phyloP scores from a whole-genome alignment of 495 filamentous ascomycete species.

The Cercophora sp. region DNA sequence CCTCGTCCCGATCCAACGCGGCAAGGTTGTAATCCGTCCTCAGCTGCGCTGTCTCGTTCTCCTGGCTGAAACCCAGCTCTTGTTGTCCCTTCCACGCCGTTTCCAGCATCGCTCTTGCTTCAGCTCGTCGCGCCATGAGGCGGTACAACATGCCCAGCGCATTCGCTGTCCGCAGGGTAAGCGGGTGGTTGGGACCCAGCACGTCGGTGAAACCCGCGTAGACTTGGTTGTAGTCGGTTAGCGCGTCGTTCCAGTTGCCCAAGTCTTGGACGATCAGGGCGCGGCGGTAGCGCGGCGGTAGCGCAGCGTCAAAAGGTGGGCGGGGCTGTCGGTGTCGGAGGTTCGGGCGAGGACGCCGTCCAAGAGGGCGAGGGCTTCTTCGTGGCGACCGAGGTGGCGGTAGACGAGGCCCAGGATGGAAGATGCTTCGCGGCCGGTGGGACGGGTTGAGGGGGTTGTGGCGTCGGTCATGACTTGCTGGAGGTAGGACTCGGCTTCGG shows the following conservation, averaged over 20 bases:
- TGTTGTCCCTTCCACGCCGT: background rate
- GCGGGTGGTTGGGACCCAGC: background rate
- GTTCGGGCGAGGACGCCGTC: background rate
- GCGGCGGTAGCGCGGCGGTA: constrained; percentile 8
- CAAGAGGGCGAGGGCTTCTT: background rate
- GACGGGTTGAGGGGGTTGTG: background rate
- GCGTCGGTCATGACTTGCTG: background rate
- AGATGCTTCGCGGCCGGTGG: background rate
- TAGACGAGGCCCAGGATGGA: constrained; percentile 8
- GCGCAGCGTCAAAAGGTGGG: constrained; percentile 2
- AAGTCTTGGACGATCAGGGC: constrained; percentile 1
- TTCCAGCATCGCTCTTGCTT: constrained; percentile 1
- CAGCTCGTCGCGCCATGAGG: background rate
- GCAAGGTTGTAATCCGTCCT: constrained; percentile 6
- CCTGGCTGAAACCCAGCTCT: constrained; percentile 2
- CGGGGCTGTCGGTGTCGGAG: background rate
- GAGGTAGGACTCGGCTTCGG: background rate
- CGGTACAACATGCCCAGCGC: constrained; percentile 3
- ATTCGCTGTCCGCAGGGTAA: constrained; percentile 10
- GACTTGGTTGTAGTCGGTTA: background rate
- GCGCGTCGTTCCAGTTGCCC: constrained; percentile 2
- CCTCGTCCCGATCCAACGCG: constrained; percentile 5
- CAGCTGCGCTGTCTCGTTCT: constrained; percentile 9
- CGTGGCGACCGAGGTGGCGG: background rate
- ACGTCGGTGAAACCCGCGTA: background rate